phyloP scores from a whole-genome alignment of 2,329 filamentous ascomycete species.

The Sordariomycetes sp. region DNA sequence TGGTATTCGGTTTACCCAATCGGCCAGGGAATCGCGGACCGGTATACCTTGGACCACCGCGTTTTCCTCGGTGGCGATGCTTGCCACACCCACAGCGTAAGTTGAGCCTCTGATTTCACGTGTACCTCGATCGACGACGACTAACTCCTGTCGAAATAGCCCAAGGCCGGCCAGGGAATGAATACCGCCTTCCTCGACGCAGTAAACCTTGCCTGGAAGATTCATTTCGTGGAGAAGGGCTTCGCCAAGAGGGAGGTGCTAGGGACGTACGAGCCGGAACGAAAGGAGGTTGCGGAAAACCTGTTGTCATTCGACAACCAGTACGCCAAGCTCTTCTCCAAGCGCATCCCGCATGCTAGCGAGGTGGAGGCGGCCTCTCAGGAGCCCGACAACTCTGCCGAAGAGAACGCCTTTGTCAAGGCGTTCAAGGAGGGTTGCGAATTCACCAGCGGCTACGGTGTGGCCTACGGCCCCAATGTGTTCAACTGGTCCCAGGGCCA shows the following conservation, averaged over 20 bases:
- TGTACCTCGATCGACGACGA: conserved; percentile 13
- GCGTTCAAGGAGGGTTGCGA: conserved; percentile 88
- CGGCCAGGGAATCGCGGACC: conserved; percentile 61
- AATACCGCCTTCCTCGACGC: conserved; percentile 73
- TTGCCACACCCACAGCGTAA: conserved; percentile 67
- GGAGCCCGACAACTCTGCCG: conserved; percentile 17
- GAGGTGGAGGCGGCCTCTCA: conserved; percentile 59
- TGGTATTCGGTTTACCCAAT: conserved; percentile 74
- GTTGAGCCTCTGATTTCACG: conserved; percentile 14
- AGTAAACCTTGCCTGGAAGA: conserved; percentile 90
- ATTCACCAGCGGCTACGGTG: conserved; percentile 87
- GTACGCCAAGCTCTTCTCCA: conserved; percentile 84
- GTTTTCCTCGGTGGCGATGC: conserved; percentile 69
- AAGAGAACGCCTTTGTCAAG: conserved; percentile 74
- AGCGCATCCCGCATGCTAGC: conserved; percentile 59
- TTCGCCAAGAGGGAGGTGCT: conserved; percentile 68
- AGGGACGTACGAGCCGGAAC: conserved; percentile 77
- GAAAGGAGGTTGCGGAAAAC: conserved; percentile 74
- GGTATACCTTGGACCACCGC: conserved; percentile 55
- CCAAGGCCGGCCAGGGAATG: conserved; percentile 72
- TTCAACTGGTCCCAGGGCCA: conserved; percentile 76
- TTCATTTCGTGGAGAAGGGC: conserved; percentile 78
- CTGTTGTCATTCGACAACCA: conserved; percentile 79
- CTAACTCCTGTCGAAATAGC: conserved; percentile 33
- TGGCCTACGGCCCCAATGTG: conserved; percentile 70